These are phyloP conservation scores for Cyberlindnera nakhonratchasimensis DNA, from an alignment of 805 yeast species.

Conservation along the genomic window DNA sequence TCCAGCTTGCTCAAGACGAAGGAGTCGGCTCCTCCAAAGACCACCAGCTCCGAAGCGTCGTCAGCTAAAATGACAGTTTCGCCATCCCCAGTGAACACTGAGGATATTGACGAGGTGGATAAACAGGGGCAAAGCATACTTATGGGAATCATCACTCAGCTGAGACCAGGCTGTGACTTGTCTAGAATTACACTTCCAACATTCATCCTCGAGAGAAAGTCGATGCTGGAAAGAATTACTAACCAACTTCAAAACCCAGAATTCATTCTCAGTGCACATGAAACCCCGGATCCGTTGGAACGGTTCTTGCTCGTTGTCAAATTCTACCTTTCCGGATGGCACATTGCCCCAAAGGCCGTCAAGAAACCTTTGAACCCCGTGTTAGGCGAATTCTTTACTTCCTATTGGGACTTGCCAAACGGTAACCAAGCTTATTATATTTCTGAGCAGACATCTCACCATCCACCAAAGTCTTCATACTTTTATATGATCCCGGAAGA, in stretches of 20 bases:
- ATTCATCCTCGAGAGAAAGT: conserved; percentile 88
- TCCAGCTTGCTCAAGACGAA: conserved; percentile 11
- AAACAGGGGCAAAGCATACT: conserved; percentile 85
- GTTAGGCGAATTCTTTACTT: conserved; percentile 83
- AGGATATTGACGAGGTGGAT: conserved; percentile 90
- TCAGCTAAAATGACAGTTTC: no score
- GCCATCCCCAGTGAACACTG: conserved; percentile 34
- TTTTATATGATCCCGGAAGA: conserved; percentile 82
- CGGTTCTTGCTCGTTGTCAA: conserved; percentile 73
- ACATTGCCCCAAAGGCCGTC: conserved; percentile 97
- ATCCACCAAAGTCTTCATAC: conserved; percentile 96
- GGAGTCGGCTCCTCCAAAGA: not conserved
- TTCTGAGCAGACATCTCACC: conserved; percentile 95
- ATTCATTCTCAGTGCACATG: conserved; percentile 66
- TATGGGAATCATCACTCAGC: conserved; percentile 82
- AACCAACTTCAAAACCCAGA: conserved; percentile 82
- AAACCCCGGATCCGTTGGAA: conserved; percentile 50
- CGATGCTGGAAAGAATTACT: conserved; percentile 94
- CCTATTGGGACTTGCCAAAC: conserved; percentile 88
- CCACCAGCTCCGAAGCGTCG: no score
- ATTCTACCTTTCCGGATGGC: conserved; percentile 97
- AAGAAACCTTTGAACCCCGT: conserved; percentile 96
- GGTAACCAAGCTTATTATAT: conserved; percentile 74
- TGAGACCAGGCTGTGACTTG: conserved; percentile 89
- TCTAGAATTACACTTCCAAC: conserved; percentile 93